A percentile compares a stretch with the other conserved stretches of the same genome.
These are phyloP conservation scores for Rhododendron molle DNA, from an alignment of 148 eudicot species.

Conservation along the genomic window DNA sequence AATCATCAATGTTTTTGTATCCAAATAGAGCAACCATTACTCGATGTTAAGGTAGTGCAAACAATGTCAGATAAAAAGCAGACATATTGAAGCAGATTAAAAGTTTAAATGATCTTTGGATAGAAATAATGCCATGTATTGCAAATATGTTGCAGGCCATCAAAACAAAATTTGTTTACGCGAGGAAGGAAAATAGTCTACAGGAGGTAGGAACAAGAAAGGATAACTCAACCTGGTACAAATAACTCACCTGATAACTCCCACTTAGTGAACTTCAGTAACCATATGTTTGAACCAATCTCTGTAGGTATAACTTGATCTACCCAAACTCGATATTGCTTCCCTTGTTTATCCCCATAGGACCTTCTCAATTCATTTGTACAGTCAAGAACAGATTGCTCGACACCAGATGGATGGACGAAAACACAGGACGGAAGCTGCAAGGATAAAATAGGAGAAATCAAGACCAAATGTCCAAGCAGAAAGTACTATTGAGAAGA, in stretches of 20 bases:
- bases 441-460: conserved; percentile 1
- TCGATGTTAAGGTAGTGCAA: neutral
- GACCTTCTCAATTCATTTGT: conserved; percentile 37
- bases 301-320: conserved; percentile 51
- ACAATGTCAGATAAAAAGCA: neutral
- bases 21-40: neutral
- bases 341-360: conserved; percentile 56
- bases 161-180: neutral
- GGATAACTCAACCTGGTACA: neutral
- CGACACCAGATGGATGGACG: conserved; percentile 54
- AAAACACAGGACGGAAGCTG: conserved; percentile 47
- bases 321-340: conserved; percentile 48
- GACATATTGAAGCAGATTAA: neutral
- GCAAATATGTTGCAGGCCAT: neutral
- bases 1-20: neutral
- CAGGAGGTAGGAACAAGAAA: neutral
- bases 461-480: neutral
- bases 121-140: neutral
- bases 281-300: conserved; percentile 47
- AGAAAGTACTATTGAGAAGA: conserved; percentile 5
- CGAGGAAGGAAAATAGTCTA: neutral
- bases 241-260: conserved; percentile 36
- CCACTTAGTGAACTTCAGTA: conserved; percentile 57
- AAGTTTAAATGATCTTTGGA: neutral
- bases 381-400: conserved; percentile 39